phyloP scores from a whole-genome alignment of 73 alveolate genomes.

The Tetrahymena borealis region DNA sequence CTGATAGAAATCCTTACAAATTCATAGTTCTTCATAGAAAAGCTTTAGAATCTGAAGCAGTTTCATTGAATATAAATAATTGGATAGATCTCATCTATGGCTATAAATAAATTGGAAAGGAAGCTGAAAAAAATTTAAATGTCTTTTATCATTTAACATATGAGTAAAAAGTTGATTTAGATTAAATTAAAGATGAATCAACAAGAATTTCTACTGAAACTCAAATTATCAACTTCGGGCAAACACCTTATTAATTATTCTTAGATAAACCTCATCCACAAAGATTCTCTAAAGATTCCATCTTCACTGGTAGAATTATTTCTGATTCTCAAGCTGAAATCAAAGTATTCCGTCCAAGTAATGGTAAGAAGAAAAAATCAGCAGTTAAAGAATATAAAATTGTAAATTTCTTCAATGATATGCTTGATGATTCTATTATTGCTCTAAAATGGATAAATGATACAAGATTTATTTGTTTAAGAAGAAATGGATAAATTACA shows the following conservation, averaged over 20 bases:
- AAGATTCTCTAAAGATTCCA: slow-evolving; percentile 47
- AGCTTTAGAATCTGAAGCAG: slow-evolving; percentile 75
- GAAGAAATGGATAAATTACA: slow-evolving; percentile 25
- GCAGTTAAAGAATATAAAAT: slow-evolving; percentile 66
- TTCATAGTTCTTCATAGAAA: slow-evolving; percentile 57
- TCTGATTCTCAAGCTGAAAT: slow-evolving; percentile 68
- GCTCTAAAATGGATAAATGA: slow-evolving; percentile 58
- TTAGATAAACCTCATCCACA: slow-evolving; percentile 21
- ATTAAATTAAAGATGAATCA: slow-evolving; percentile 53
- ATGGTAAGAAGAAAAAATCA: slow-evolving; percentile 79
- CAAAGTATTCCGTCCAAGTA: slow-evolving; percentile 69
- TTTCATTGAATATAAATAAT: slow-evolving; percentile 43
- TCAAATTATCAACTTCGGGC: slow-evolving; percentile 24
- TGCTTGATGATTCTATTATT: slow-evolving; percentile 81
- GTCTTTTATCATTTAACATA: slow-evolving; percentile 71
- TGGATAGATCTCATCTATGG: slow-evolving; percentile 91
- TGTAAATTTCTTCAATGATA: slow-evolving; percentile 65
- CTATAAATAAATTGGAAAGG: slow-evolving; percentile 78
- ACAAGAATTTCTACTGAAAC: slow-evolving; percentile 30
- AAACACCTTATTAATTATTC: slow-evolving; percentile 23
- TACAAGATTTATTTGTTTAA: slow-evolving; percentile 19
- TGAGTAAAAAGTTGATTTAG: slow-evolving; percentile 80
- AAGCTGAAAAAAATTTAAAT: slow-evolving; percentile 77
- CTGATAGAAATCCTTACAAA: slow-evolving; percentile 57
- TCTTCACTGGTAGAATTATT: slow-evolving; percentile 67